Evolutionary conservation across 192 early-diverging fungal species (phyloP).

Genomic region (Podila epicladia): DNA sequence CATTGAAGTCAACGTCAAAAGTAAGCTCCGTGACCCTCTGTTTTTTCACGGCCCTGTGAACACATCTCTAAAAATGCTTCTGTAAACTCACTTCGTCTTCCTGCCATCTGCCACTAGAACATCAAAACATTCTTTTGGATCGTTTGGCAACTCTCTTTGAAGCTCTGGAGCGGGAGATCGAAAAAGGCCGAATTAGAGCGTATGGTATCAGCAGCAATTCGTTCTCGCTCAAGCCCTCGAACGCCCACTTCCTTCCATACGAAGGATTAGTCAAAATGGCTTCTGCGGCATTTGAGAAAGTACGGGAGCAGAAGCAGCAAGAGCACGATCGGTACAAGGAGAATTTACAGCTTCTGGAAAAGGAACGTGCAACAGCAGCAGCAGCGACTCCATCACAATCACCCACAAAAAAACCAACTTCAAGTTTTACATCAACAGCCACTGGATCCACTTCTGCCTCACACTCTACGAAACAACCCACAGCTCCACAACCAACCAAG

Average conservation of each 20-base stretch:
- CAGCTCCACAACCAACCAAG: background rate
- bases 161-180: slow-evolving; percentile 49
- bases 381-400: background rate
- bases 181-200: slow-evolving; percentile 41
- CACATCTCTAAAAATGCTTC: too few species aligned
- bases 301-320: slow-evolving; percentile 17
- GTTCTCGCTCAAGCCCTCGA: slow-evolving; percentile 43
- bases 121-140: slow-evolving; percentile 36
- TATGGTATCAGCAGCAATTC: slow-evolving; percentile 55
- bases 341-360: background rate
- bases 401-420: too few species aligned
- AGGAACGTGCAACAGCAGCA: slow-evolving; percentile 6
- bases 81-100: too few species aligned
- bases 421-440: background rate
- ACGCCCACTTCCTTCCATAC: slow-evolving; percentile 52
- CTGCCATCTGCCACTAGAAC: slow-evolving; percentile 11
- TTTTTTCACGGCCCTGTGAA: background rate
- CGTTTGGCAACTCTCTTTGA: slow-evolving; percentile 38
- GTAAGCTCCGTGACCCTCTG: slow-evolving; percentile 1
- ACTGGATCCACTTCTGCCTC: background rate
- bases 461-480: background rate
- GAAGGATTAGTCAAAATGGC: slow-evolving; percentile 47
- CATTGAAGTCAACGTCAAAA: slow-evolving; percentile 34
- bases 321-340: slow-evolving; percentile 7
- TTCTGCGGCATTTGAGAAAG: slow-evolving; percentile 22